phyloP scores from a whole-genome alignment of 148 eudicot species.

The Drosera capensis region DNA sequence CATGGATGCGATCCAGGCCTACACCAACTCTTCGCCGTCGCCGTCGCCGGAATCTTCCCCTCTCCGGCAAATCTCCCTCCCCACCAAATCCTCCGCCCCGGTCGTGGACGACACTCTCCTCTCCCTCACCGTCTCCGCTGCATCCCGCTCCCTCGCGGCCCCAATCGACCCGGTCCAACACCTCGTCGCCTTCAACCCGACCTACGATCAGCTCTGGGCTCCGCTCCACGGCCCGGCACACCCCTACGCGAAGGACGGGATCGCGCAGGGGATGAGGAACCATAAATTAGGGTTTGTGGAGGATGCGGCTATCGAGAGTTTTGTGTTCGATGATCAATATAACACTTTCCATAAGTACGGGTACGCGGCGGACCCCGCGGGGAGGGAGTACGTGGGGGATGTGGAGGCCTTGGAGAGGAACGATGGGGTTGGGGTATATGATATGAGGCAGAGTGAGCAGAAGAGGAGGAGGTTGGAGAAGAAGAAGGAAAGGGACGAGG shows the following conservation, averaged over 20 bases:
- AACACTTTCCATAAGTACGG: slow-evolving; percentile 77
- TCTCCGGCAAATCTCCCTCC: slow-evolving; percentile 19
- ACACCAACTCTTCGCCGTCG: neutral
- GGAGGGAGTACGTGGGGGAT: slow-evolving; percentile 42
- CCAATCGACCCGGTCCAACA: slow-evolving; percentile 80
- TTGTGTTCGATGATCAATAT: slow-evolving; percentile 76
- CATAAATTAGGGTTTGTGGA: slow-evolving; percentile 93
- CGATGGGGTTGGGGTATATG: slow-evolving; percentile 50
- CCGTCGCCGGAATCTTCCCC: slow-evolving; percentile 8
- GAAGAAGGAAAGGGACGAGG: slow-evolving; percentile 16
- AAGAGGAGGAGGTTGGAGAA: slow-evolving; percentile 52
- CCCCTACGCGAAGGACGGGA: slow-evolving; percentile 81
- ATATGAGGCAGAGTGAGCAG: slow-evolving; percentile 66
- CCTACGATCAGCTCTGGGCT: slow-evolving; percentile 91
- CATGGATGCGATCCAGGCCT: slow-evolving; percentile 18
- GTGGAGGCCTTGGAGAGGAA: slow-evolving; percentile 24
- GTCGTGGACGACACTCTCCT: slow-evolving; percentile 76
- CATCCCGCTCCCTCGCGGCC: slow-evolving; percentile 17
- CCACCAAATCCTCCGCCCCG: slow-evolving; percentile 66
- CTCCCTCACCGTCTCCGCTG: slow-evolving; percentile 34
- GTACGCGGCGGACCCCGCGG: slow-evolving; percentile 69
- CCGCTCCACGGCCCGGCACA: slow-evolving; percentile 86
- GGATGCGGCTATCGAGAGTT: slow-evolving; percentile 52
- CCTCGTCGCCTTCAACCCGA: slow-evolving; percentile 62
- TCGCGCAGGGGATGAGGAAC: slow-evolving; percentile 80